These are phyloP conservation scores for Crepidotus variabilis DNA, from an alignment of 768 basidiomycete species.

Conservation along the genomic window DNA sequence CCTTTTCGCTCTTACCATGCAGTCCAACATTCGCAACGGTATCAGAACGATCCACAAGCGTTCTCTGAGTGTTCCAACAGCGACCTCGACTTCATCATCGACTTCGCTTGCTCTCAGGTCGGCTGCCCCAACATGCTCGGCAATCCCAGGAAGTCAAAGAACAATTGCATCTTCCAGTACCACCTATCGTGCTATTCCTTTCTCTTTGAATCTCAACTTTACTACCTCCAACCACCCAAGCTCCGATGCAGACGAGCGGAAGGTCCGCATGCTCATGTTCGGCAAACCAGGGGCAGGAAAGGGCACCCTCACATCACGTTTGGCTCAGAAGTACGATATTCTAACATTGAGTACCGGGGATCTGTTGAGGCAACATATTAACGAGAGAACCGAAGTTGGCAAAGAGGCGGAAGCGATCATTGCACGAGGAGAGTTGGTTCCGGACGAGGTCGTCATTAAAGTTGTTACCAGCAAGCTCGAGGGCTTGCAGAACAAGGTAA, in stretches of 20 bases:
- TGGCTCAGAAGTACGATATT: slow-evolving; percentile 80
- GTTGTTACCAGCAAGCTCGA: slow-evolving; percentile 74
- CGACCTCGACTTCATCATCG: background rate
- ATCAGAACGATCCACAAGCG: background rate
- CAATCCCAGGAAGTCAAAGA: slow-evolving; percentile 2
- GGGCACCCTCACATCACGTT: slow-evolving; percentile 74
- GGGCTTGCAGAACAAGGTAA: slow-evolving; percentile 59
- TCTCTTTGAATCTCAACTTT: slow-evolving; percentile 38
- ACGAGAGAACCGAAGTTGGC: slow-evolving; percentile 70
- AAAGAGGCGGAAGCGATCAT: slow-evolving; percentile 74
- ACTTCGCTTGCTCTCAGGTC: background rate
- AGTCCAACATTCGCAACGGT: background rate
- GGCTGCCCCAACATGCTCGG: background rate
- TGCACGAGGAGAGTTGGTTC: slow-evolving; percentile 70
- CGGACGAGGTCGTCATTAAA: slow-evolving; percentile 77
- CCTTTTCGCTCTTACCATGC: background rate
- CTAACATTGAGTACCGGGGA: slow-evolving; percentile 80
- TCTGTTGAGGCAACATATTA: slow-evolving; percentile 80
- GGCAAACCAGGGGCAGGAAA: slow-evolving; percentile 84
- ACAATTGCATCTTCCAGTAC: slow-evolving; percentile 1
- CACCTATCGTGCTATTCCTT: slow-evolving; percentile 2
- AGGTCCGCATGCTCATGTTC: slow-evolving; percentile 70
- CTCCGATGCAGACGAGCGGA: slow-evolving; percentile 34
- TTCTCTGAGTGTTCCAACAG: background rate
- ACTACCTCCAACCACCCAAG: slow-evolving; percentile 35